Evolutionary conservation across 169 alveolate species (phyloP).

Genomic region (Eimeria tenella): DNA sequence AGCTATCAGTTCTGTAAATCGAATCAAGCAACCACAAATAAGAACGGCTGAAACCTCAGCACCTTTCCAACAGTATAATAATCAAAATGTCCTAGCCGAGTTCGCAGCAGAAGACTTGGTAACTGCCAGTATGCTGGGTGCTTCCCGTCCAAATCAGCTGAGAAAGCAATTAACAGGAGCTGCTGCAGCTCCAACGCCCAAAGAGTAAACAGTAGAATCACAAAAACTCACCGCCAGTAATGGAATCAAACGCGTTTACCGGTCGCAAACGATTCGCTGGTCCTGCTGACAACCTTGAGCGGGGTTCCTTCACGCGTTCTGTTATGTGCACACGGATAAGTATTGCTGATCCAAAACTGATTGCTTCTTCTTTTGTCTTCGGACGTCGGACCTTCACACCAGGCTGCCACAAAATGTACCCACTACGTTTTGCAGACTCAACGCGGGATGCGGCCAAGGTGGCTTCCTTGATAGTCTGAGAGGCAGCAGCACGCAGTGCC

Average conservation of each 20-base stretch:
- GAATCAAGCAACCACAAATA: neutral
- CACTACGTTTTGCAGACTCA: conserved; percentile 24
- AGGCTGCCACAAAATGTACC: conserved; percentile 77
- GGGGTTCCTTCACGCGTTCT: neutral
- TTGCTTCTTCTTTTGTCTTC: conserved; percentile 62
- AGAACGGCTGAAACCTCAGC: too few species aligned
- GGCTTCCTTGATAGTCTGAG: conserved; percentile 15
- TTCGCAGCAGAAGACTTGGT: too few species aligned
- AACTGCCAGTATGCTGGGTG: too few species aligned
- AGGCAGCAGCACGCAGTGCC: neutral
- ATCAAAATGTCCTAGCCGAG: too few species aligned
- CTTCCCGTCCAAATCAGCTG: too few species aligned
- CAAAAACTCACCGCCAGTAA: conserved; percentile 45
- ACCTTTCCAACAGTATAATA: too few species aligned
- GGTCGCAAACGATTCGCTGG: neutral
- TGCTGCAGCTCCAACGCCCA: too few species aligned
- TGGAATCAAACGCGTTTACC: conserved; percentile 4
- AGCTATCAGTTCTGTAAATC: conserved; percentile 30
- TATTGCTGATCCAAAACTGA: conserved; percentile 73
- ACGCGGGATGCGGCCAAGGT: conserved; percentile 47
- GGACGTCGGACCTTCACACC: conserved; percentile 71
- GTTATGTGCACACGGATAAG: conserved; percentile 42
- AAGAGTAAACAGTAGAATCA: too few species aligned
- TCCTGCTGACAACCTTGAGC: neutral
- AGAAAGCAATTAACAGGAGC: too few species aligned